Base-by-base conservation (phyloP, 2,329 filamentous ascomycete genomes). In the Claviceps fusiformis region DNA sequence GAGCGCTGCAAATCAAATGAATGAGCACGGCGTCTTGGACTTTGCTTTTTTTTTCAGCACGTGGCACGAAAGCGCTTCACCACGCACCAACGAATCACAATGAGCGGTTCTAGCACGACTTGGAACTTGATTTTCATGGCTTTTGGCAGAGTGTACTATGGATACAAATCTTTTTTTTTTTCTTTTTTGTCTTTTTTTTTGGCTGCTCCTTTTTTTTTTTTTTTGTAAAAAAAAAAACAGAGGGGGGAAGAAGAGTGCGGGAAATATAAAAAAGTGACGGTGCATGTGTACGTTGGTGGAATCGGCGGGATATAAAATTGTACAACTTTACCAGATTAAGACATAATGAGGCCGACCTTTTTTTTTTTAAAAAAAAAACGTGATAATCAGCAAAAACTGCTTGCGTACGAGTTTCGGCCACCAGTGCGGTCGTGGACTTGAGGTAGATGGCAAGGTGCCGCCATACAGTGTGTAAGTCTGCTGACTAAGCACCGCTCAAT, bases 11-110 rank as follows among this genome's bases (percentile, higher is more conserved):
- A 43, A 43, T 54, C 51, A 51, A 48, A 24, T 51, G 35, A 47
- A 71, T 70, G 50, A 80, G 76, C 76, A 71, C 71, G 78, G 78
- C 71, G 76, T 79, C 75, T 68, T 71, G 73, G 73, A 68, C 65
- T 68, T 63, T 62, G 35, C 62, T 31, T 31, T 67, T 65, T 68
- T 69, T 69, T 67, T 70, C 47, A 50, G 69, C 71, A 68, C 70
- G 73, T 73, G 73, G 73, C 70, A 71, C 67, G 74, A 76, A 76
- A 75, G 70, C 65, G 69, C 70, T 73, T 73, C 69, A 71, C 69
- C 68, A 72, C 70, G 67, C 63, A 66, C 19, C 62, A 61, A 66
- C 64, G 61, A 61, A 67, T 60, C 58, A 57, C 58, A 62, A 67
- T 64, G 67, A 67, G 67, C 61, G 62, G 59, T 62, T 57, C 56